phyloP scores from a whole-genome alignment of 163 green algal genomes.

The Picocystis sp. region DNA sequence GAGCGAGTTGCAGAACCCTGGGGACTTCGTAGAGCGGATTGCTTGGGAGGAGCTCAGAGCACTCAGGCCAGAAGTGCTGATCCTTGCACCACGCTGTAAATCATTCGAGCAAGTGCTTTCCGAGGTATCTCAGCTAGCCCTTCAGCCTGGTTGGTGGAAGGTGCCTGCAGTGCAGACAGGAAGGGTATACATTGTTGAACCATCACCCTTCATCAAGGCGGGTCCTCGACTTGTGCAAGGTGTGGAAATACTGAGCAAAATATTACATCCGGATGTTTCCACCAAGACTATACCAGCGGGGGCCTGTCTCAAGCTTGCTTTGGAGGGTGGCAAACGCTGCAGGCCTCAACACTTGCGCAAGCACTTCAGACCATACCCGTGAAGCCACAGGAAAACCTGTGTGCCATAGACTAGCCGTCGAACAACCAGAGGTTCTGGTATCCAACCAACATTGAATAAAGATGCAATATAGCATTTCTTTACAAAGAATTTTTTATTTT shows the following conservation, averaged over 20 bases:
- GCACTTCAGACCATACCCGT: constrained; percentile 28
- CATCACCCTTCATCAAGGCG: constrained; percentile 23
- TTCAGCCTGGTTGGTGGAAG: constrained; percentile 65
- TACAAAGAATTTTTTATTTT: no score
- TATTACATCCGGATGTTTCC: constrained; percentile 36
- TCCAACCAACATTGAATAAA: no score
- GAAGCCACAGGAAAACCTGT: no score
- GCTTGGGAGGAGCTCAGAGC: constrained; percentile 29
- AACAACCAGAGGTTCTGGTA: no score
- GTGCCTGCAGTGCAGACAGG: constrained; percentile 63
- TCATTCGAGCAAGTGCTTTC: constrained; percentile 16
- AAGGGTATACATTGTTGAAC: constrained; percentile 43
- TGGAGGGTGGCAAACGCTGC: constrained; percentile 55
- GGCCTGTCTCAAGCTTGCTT: constrained; percentile 37
- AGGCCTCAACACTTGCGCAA: constrained; percentile 42
- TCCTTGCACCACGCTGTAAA: constrained; percentile 29
- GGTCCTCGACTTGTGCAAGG: constrained; percentile 61
- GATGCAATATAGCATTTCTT: no score
- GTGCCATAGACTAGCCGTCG: no score
- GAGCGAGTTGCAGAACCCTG: constrained; percentile 26
- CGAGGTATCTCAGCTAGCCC: constrained; percentile 35
- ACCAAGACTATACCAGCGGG: constrained; percentile 9
- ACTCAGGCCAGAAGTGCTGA: constrained; percentile 43
- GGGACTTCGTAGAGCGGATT: constrained; percentile 12
- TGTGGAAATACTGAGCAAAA: constrained; percentile 55